phyloP scores from a whole-genome alignment of 495 filamentous ascomycete species.

The Hyphodiscus hymeniophilus region DNA sequence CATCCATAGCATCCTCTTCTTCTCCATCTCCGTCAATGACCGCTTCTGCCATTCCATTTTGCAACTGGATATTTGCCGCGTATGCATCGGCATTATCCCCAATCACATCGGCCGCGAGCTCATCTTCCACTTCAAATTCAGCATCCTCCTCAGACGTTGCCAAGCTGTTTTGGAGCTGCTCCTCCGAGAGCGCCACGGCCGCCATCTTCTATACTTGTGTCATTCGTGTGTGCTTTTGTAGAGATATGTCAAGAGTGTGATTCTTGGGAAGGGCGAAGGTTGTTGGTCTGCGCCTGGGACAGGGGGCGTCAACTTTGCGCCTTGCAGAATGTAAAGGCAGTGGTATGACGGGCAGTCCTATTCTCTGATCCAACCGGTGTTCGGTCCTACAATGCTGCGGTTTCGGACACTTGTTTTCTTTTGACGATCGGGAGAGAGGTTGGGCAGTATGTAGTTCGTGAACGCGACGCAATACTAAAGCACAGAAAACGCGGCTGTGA shows the following conservation, averaged over 20 bases:
- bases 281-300: neutral
- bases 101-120: slow-evolving; percentile 36
- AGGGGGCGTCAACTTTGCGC: slow-evolving; percentile 4
- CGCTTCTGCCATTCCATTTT: slow-evolving; percentile 27
- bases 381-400: neutral
- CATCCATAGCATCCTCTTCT: slow-evolving; percentile 34
- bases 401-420: neutral
- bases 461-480: neutral
- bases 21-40: slow-evolving; percentile 31
- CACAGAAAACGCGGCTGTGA: slow-evolving; percentile 13
- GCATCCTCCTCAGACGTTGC: slow-evolving; percentile 35
- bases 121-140: slow-evolving; percentile 42
- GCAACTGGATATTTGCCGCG: slow-evolving; percentile 25
- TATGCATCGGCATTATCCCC: slow-evolving; percentile 33
- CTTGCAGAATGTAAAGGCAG: neutral
- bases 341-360: neutral
- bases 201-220: slow-evolving; percentile 18
- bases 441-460: neutral
- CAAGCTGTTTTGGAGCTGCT: slow-evolving; percentile 22
- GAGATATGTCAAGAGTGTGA: neutral
- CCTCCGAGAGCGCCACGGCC: slow-evolving; percentile 22
- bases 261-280: neutral
- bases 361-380: neutral
- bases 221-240: slow-evolving; percentile 14
- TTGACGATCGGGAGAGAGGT: neutral